A percentile compares a stretch with the other conserved stretches of the same genome.
Evolutionary conservation across 495 filamentous ascomycete species (phyloP).

Genomic region (Rhypophila decipiens): DNA sequence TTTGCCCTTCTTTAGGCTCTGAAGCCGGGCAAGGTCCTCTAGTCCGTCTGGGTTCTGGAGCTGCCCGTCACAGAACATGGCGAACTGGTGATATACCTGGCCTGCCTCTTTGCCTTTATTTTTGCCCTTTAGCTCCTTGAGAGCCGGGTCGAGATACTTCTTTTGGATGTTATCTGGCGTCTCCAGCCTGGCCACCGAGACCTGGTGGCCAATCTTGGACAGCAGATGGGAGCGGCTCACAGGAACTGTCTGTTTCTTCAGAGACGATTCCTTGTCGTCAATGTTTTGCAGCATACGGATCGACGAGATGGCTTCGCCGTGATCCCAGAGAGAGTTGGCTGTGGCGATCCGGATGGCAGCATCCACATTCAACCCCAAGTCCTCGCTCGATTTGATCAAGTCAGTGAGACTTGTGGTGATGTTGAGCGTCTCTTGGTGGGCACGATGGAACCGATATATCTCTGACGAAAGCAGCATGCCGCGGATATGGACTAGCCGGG

Average conservation of each 20-base stretch:
- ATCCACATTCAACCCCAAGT: conserved; percentile 66
- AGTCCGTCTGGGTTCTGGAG: conserved; percentile 74
- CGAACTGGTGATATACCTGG: conserved; percentile 89
- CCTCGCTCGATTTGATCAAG: conserved; percentile 59
- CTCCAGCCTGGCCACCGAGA: conserved; percentile 88
- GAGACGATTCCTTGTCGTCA: conserved; percentile 51
- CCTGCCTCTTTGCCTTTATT: conserved; percentile 68
- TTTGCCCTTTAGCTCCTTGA: conserved; percentile 69
- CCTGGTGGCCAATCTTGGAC: conserved; percentile 78
- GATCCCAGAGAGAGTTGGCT: conserved; percentile 89
- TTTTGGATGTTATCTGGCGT: conserved; percentile 85
- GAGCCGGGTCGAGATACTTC: conserved; percentile 72
- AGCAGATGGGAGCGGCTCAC: conserved; percentile 75
- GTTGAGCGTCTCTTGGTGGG: conserved; percentile 78
- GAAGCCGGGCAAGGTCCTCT: conserved; percentile 77
- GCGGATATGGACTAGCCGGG: conserved; percentile 66
- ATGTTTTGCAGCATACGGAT: conserved; percentile 80
- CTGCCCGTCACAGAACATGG: conserved; percentile 90
- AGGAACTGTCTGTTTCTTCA: conserved; percentile 64
- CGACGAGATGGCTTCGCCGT: conserved; percentile 85
- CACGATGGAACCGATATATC: conserved; percentile 69
- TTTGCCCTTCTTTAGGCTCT: conserved; percentile 75
- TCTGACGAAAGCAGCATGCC: conserved; percentile 65
- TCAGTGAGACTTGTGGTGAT: conserved; percentile 72
- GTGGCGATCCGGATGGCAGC: conserved; percentile 69